A percentile compares a stretch with the other conserved stretches of the same genome.
Evolutionary conservation across 495 filamentous ascomycete genomes (phyloP).

Genomic region (Xanthoparmelia taractica): DNA sequence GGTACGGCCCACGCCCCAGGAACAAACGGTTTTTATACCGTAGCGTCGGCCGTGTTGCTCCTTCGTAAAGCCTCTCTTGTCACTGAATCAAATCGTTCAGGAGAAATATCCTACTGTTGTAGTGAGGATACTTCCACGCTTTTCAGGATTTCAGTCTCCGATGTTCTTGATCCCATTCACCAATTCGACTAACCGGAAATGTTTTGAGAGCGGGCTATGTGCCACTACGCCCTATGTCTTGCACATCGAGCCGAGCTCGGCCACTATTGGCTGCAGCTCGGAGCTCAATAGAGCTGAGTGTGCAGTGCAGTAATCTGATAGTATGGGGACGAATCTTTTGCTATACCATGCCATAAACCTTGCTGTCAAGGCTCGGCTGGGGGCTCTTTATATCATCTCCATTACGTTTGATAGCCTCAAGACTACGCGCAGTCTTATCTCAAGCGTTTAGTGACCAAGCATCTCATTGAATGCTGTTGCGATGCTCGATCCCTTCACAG

Average conservation of each 20-base stretch:
- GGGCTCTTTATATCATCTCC: neutral
- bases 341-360: neutral
- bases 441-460: neutral
- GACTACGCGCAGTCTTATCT: neutral
- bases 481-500: constrained; percentile 30
- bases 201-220: neutral
- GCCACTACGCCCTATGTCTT: neutral
- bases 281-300: neutral
- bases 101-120: neutral
- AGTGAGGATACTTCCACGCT: neutral
- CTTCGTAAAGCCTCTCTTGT: no score
- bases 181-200: neutral
- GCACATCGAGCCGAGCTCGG: neutral
- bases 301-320: neutral
- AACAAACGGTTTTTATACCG: no score
- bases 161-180: neutral
- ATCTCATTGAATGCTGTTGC: neutral
- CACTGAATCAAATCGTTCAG: no score
- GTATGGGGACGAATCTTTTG: neutral
- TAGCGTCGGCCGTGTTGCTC: no score
- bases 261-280: no score
- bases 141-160: neutral
- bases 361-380: neutral
- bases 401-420: neutral
- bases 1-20: no score